Evolutionary conservation across 768 basidiomycete species (phyloP).

Genomic region (Austroboletus festivus): DNA sequence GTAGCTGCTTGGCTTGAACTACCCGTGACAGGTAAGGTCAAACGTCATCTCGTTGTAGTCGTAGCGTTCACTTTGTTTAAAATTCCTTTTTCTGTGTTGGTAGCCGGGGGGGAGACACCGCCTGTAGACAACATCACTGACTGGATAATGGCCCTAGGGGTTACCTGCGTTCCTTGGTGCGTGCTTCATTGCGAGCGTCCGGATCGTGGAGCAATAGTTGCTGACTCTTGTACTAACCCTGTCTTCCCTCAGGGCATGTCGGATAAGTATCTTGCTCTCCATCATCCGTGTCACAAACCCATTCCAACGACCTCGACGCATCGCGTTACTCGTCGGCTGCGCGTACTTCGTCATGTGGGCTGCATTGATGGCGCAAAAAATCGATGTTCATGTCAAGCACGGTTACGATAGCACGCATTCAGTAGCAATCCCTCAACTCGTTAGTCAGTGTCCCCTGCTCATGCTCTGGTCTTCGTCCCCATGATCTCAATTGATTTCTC

Average conservation of each 20-base stretch:
- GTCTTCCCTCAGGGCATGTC: constrained; percentile 15
- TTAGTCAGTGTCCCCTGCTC: constrained; percentile 15
- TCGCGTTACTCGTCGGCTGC: constrained; percentile 4
- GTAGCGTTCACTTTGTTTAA: too few species aligned
- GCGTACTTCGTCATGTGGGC: constrained; percentile 26
- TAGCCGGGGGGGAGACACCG: too few species aligned
- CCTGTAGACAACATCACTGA: too few species aligned
- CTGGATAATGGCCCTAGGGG: neutral
- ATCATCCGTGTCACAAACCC: constrained; percentile 19
- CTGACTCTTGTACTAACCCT: constrained; percentile 5
- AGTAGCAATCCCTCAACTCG: constrained; percentile 17
- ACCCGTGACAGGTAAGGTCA: neutral
- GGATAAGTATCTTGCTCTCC: constrained; percentile 25
- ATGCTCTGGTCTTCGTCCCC: neutral
- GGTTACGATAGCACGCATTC: constrained; percentile 1
- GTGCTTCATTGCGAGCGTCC: too few species aligned
- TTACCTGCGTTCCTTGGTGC: neutral
- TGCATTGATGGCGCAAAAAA: constrained; percentile 15
- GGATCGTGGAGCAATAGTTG: too few species aligned
- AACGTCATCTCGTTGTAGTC: neutral
- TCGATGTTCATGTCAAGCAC: constrained; percentile 2
- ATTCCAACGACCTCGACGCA: constrained; percentile 1
- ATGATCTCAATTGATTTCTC: neutral
- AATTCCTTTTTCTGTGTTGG: too few species aligned
- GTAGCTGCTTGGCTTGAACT: constrained; percentile 4